phyloP scores from a whole-genome alignment of 2,329 filamentous ascomycete genomes.

The Exophiala aquamarina region DNA sequence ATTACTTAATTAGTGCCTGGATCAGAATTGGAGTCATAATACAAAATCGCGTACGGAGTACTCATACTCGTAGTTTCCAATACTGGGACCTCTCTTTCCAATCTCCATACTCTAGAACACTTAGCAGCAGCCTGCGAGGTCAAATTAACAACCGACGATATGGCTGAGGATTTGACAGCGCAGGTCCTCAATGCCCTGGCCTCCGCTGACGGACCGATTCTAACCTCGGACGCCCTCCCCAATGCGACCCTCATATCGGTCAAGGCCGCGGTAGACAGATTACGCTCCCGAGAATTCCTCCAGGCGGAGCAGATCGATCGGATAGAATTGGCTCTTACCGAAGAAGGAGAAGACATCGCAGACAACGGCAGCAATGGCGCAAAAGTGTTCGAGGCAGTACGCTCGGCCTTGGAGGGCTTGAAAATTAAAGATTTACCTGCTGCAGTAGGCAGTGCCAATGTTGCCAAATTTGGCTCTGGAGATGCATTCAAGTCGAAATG shows the following conservation, averaged over 20 bases:
- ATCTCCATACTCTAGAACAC: too few relatives aligned
- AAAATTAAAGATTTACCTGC: constrained; percentile 69
- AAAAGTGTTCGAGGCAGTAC: constrained; percentile 74
- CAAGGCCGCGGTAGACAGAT: constrained; percentile 84
- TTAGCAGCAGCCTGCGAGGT: too few relatives aligned
- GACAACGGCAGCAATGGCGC: constrained; percentile 78
- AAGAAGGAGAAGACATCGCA: constrained; percentile 71
- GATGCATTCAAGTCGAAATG: constrained; percentile 82
- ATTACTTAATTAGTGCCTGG: too few relatives aligned
- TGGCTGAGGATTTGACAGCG: constrained; percentile 29
- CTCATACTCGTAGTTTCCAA: too few relatives aligned
- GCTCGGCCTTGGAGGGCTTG: constrained; percentile 72
- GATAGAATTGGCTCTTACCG: constrained; percentile 74
- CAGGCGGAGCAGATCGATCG: constrained; percentile 78
- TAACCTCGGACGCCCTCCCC: constrained; percentile 70
- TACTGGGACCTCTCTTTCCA: not conserved
- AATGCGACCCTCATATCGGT: constrained; percentile 64
- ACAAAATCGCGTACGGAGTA: too few relatives aligned
- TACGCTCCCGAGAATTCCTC: constrained; percentile 83
- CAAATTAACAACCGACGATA: constrained; percentile 11
- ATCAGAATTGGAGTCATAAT: constrained; percentile 14
- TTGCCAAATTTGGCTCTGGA: constrained; percentile 73
- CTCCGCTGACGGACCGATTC: constrained; percentile 60
- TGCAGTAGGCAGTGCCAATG: constrained; percentile 45
- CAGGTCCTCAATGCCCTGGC: constrained; percentile 64